These are phyloP conservation scores for Acanthamoeba triangularis DNA, from an alignment of 208 protist genomes.

Conservation along the genomic window DNA sequence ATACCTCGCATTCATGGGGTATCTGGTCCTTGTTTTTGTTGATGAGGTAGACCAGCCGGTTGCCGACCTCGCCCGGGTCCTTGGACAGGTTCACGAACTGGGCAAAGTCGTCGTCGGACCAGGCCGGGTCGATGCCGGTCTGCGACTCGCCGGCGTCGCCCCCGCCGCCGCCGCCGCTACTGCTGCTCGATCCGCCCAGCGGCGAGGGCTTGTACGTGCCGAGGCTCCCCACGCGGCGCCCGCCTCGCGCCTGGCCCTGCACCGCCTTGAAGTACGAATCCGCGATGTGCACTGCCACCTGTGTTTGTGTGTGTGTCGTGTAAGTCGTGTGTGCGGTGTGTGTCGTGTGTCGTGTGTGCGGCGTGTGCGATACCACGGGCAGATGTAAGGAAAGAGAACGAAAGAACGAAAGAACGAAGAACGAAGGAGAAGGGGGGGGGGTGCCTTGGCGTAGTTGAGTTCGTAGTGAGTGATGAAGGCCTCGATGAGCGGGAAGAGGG, in stretches of 20 bases:
- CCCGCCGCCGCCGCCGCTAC: no score
- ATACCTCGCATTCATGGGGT: slow-evolving; percentile 58
- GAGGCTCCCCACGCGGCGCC: neutral
- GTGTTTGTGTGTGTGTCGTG: neutral
- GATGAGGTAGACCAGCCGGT: slow-evolving; percentile 54
- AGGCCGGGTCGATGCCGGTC: slow-evolving; percentile 34
- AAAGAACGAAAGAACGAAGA: neutral
- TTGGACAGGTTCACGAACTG: slow-evolving; percentile 62
- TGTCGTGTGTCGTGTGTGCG: no score
- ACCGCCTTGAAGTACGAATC: slow-evolving; percentile 46
- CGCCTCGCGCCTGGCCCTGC: neutral
- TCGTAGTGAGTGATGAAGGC: slow-evolving; percentile 66
- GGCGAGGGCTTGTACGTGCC: neutral
- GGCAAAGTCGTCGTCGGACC: slow-evolving; percentile 60
- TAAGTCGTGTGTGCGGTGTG: neutral
- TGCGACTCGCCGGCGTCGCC: neutral
- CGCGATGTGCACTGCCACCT: slow-evolving; percentile 53
- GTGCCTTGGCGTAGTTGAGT: slow-evolving; percentile 45
- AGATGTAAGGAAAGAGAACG: neutral
- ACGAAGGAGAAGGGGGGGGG: no score
- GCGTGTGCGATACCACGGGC: neutral
- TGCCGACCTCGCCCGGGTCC: slow-evolving; percentile 49
- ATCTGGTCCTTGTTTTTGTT: slow-evolving; percentile 56
- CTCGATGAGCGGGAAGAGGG: slow-evolving; percentile 68
- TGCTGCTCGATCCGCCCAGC: neutral